Conservation (phyloP, 1,284 basidiomycete species). For the Phenoliferia sp. region DNA sequence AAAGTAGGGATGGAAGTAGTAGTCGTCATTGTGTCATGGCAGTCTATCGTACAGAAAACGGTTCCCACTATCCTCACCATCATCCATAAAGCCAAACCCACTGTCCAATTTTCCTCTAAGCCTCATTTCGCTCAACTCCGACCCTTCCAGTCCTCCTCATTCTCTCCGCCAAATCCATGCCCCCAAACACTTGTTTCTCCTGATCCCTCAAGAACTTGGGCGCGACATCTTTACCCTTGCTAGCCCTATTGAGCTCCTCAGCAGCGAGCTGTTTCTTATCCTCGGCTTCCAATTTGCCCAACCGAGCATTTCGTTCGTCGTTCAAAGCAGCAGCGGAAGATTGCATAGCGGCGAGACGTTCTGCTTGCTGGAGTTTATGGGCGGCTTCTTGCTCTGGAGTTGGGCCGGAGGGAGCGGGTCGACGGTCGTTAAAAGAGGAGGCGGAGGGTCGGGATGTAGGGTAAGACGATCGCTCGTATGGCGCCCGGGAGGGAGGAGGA, state of each 20-base stretch:
- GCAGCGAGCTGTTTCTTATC: conserved; percentile 19
- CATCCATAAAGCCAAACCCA: too few relatives aligned
- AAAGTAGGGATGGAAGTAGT: too few relatives aligned
- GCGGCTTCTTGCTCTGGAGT: conserved; percentile 9
- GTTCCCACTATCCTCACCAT: too few relatives aligned
- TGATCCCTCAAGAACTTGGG: conserved; percentile 26
- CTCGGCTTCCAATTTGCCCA: conserved; percentile 10
- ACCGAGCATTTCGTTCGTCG: conserved; percentile 12
- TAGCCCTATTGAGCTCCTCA: conserved; percentile 5
- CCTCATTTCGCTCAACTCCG: too few relatives aligned
- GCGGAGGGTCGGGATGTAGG: neutral
- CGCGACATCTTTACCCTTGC: conserved; percentile 16
- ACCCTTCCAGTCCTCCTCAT: conserved; percentile 26
- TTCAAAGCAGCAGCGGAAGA: conserved; percentile 19
- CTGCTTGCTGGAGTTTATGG: conserved; percentile 4
- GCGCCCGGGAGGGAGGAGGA: neutral
- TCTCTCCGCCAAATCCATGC: conserved; percentile 24
- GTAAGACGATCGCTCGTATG: neutral
- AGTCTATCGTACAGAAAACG: too few relatives aligned
- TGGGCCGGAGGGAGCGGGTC: neutral
- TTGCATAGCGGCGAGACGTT: conserved; percentile 31
- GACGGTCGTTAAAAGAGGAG: neutral
- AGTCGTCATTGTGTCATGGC: too few relatives aligned
- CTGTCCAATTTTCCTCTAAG: too few relatives aligned
- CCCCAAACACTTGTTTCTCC: conserved; percentile 25